Percentiles rank a stretch among this genome's conserved stretches.
phyloP scores from a whole-genome alignment of 2,329 filamentous ascomycete genomes.

The Sarocladiaceae sp. region DNA sequence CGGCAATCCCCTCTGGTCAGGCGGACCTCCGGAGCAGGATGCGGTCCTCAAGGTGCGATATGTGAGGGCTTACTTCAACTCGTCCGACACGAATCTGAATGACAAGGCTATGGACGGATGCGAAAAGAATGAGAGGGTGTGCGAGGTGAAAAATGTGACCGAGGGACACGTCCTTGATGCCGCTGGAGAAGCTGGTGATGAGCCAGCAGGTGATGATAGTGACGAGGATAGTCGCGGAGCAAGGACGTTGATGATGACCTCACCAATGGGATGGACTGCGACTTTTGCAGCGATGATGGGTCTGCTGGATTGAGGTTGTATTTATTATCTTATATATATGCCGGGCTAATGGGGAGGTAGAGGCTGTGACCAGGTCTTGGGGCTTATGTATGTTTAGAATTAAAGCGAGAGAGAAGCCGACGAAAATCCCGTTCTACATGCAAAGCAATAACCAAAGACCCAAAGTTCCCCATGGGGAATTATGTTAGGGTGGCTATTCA shows the following conservation, averaged over 20 bases:
- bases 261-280: constrained; percentile 1
- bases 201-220: neutral
- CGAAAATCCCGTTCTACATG: too few species aligned
- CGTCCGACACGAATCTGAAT: constrained; percentile 36
- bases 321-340: neutral
- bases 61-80: constrained; percentile 78
- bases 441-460: too few species aligned
- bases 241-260: neutral
- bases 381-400: neutral
- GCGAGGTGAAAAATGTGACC: constrained; percentile 6
- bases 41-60: constrained; percentile 63
- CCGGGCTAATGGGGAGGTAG: neutral
- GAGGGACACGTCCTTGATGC: neutral
- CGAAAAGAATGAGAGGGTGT: neutral
- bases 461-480: too few species aligned
- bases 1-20: constrained; percentile 67
- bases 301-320: constrained; percentile 8
- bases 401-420: too few species aligned
- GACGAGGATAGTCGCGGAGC: neutral
- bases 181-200: neutral
- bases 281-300: constrained; percentile 4
- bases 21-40: constrained; percentile 61
- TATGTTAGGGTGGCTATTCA: too few species aligned
- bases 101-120: neutral
- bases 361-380: neutral